Conservation (phyloP, 306 rosid species). For the Lathyrus sativus region DNA sequence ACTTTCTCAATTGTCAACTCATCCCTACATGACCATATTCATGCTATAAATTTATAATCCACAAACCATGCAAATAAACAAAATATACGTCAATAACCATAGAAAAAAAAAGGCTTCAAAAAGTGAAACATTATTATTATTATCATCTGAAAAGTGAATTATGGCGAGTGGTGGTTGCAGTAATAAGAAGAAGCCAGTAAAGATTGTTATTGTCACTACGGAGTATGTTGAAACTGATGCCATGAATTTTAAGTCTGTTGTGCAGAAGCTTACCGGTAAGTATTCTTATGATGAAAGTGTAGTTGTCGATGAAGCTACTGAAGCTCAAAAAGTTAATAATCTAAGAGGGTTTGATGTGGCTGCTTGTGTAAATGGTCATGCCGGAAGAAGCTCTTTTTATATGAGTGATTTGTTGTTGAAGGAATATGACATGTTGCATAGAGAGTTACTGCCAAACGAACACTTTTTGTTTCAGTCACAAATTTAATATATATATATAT, state of each 20-base stretch:
- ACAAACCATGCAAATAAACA: neutral
- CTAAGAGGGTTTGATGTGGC: neutral
- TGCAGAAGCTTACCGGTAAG: slow-evolving; percentile 75
- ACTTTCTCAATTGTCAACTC: neutral
- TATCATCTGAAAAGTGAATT: too few species aligned
- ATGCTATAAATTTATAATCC: neutral
- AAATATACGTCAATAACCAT: too few species aligned
- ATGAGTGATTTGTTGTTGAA: slow-evolving; percentile 62
- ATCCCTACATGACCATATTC: neutral
- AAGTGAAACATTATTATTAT: neutral
- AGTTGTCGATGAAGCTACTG: neutral
- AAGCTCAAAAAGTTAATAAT: neutral
- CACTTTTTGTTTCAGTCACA: slow-evolving; percentile 38
- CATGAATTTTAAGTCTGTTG: slow-evolving; percentile 67
- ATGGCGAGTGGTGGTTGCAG: neutral
- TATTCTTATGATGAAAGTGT: slow-evolving; percentile 35
- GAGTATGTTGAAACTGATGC: slow-evolving; percentile 79
- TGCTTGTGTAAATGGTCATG: neutral
- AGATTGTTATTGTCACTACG: slow-evolving; percentile 69
- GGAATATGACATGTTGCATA: slow-evolving; percentile 59
- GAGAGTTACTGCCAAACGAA: slow-evolving; percentile 52
- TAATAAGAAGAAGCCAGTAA: slow-evolving; percentile 32
- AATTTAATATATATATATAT: neutral
- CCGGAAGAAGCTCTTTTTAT: slow-evolving; percentile 30
- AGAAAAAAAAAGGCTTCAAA: neutral